A percentile compares a stretch with the other conserved stretches of the same genome.
These are phyloP conservation scores for Blastobotrys ciferrii DNA, from an alignment of 1,139 yeast genomes.

Conservation along the genomic window DNA sequence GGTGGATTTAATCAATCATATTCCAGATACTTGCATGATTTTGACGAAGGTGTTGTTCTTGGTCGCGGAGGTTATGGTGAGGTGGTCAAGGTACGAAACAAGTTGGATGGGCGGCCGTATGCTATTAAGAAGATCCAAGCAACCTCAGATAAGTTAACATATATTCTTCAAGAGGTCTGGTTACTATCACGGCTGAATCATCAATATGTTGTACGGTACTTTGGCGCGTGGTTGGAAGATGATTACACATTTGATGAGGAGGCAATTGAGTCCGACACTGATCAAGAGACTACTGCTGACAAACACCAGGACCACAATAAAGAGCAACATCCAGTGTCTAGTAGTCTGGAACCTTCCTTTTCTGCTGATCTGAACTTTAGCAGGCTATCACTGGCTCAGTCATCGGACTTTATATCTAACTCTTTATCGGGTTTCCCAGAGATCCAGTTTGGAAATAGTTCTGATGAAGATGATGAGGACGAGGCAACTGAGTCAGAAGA, in stretches of 20 bases:
- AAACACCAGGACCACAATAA: slow-evolving; percentile 23
- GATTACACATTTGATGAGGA: slow-evolving; percentile 41
- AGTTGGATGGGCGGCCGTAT: slow-evolving; percentile 90
- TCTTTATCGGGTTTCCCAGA: slow-evolving; percentile 31
- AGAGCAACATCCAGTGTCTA: slow-evolving; percentile 6
- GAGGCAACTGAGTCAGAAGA: slow-evolving; percentile 25
- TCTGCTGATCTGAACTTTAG: slow-evolving; percentile 6
- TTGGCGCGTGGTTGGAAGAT: slow-evolving; percentile 96
- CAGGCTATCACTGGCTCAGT: slow-evolving; percentile 19
- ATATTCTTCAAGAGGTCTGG: slow-evolving; percentile 85
- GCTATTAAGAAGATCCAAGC: slow-evolving; percentile 92
- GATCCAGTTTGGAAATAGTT: slow-evolving; percentile 32
- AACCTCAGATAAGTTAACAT: slow-evolving; percentile 71
- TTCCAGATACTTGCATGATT: slow-evolving; percentile 74
- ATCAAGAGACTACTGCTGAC: slow-evolving; percentile 19
- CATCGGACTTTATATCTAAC: slow-evolving; percentile 35
- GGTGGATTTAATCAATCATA: slow-evolving; percentile 11
- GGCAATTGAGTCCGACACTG: slow-evolving; percentile 33
- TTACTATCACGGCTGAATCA: slow-evolving; percentile 88
- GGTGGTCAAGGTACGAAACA: slow-evolving; percentile 90
- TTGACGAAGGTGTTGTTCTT: slow-evolving; percentile 88
- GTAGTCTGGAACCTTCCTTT: slow-evolving; percentile 1
- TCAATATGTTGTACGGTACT: slow-evolving; percentile 92
- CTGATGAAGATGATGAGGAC: slow-evolving; percentile 22
- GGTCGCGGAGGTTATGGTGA: slow-evolving; percentile 98